Conservation (phyloP, 192 early-diverging fungal species). For the Gaertneriomyces sp. region DNA sequence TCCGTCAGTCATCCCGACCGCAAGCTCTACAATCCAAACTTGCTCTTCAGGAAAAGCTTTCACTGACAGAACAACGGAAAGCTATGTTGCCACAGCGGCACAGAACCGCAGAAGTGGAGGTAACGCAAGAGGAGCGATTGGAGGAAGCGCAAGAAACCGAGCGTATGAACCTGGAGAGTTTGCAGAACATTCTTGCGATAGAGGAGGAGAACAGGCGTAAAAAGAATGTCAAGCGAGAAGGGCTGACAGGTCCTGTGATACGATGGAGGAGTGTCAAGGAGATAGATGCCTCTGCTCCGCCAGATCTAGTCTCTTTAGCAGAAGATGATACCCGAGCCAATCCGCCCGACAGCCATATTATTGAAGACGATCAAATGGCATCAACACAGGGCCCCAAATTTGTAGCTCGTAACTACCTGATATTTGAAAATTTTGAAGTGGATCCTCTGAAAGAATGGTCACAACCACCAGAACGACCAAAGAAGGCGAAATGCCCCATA, state of each 20-base stretch:
- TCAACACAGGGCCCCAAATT: neutral
- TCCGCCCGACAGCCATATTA: neutral
- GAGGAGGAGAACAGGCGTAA: slow-evolving; percentile 24
- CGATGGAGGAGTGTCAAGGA: neutral
- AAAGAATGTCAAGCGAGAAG: neutral
- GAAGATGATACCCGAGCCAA: neutral
- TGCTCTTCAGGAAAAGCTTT: slow-evolving; percentile 20
- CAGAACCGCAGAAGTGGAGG: slow-evolving; percentile 21
- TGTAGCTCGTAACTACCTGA: slow-evolving; percentile 3
- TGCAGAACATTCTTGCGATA: slow-evolving; percentile 13
- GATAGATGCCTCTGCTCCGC: neutral
- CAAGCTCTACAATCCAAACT: slow-evolving; percentile 23
- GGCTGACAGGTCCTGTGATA: slow-evolving; percentile 27
- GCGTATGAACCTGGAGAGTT: slow-evolving; percentile 23
- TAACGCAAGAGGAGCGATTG: slow-evolving; percentile 30
- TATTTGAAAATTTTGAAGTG: slow-evolving; percentile 11
- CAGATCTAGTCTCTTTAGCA: neutral
- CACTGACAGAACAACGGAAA: slow-evolving; percentile 5
- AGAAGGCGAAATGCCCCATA: slow-evolving; percentile 45
- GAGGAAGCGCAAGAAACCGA: slow-evolving; percentile 36
- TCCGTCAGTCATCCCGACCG: slow-evolving; percentile 26
- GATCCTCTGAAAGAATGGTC: slow-evolving; percentile 24
- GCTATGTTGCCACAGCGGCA: slow-evolving; percentile 11
- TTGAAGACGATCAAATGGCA: neutral
- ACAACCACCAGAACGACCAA: neutral